These are phyloP conservation scores for Solanum ossicruentum DNA, from an alignment of 257 asterid species.

Conservation along the genomic window DNA sequence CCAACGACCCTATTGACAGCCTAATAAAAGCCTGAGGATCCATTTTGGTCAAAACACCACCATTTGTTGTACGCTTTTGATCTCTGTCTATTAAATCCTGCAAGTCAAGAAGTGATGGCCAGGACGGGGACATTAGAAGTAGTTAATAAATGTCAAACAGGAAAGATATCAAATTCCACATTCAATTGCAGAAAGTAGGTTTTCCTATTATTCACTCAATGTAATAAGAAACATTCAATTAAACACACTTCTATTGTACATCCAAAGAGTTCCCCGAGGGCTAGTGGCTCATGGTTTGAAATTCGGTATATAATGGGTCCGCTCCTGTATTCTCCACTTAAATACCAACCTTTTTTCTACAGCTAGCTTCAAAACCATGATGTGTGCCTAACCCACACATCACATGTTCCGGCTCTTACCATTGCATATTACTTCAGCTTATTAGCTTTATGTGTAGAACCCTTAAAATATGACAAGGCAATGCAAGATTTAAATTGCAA, in stretches of 20 bases:
- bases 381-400: background rate
- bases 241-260: background rate
- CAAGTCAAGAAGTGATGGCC: background rate
- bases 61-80: conserved; percentile 19
- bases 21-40: conserved; percentile 91
- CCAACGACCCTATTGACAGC: conserved; percentile 79
- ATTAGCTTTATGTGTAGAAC: background rate
- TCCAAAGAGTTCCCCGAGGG: background rate
- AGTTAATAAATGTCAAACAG: background rate
- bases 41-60: conserved; percentile 45
- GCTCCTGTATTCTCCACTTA: background rate
- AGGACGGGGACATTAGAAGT: background rate
- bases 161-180: background rate
- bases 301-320: background rate
- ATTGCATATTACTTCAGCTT: background rate
- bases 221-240: background rate
- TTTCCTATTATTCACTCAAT: background rate
- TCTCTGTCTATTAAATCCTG: background rate
- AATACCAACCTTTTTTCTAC: background rate
- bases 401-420: background rate
- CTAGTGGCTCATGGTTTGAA: background rate
- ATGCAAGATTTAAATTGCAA: background rate
- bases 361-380: background rate
- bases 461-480: background rate
- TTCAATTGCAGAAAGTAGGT: background rate